Evolutionary conservation across 1,284 basidiomycete species (phyloP).

Genomic region (Trametes pubescens): DNA sequence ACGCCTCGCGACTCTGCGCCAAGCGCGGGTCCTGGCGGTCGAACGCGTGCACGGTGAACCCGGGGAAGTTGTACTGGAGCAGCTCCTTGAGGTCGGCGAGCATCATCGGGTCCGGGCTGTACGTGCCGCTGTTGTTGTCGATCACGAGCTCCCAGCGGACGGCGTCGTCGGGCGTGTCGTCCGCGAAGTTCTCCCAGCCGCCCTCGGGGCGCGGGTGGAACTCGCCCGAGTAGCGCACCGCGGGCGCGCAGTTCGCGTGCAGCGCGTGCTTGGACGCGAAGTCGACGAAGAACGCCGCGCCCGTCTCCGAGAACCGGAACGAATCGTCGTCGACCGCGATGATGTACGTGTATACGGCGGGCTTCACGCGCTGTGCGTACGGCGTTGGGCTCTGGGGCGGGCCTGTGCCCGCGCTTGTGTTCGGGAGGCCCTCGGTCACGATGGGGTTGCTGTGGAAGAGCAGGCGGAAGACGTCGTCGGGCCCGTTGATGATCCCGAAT

Average conservation of each 20-base stretch:
- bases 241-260: slow-evolving; percentile 50
- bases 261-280: slow-evolving; percentile 75
- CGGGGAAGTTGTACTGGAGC: slow-evolving; percentile 75
- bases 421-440: slow-evolving; percentile 20
- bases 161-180: slow-evolving; percentile 57
- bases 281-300: slow-evolving; percentile 82
- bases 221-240: slow-evolving; percentile 77
- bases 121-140: slow-evolving; percentile 82
- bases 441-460: slow-evolving; percentile 54
- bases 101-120: slow-evolving; percentile 67
- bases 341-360: slow-evolving; percentile 81
- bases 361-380: slow-evolving; percentile 68
- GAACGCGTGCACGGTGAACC: slow-evolving; percentile 63
- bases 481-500: slow-evolving; percentile 63
- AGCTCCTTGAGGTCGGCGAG: slow-evolving; percentile 63
- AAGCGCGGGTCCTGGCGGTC: slow-evolving; percentile 67
- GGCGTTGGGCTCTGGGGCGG: slow-evolving; percentile 28
- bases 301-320: slow-evolving; percentile 81
- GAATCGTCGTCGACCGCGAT: slow-evolving; percentile 74
- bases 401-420: background rate
- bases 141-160: slow-evolving; percentile 78
- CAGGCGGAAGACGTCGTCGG: slow-evolving; percentile 57
- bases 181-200: slow-evolving; percentile 71
- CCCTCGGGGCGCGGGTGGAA: slow-evolving; percentile 78
- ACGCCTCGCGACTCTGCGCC: slow-evolving; percentile 66